A percentile compares a stretch with the other conserved stretches of the same genome.
Conservation (phyloP, 2,329 filamentous ascomycete genomes). For the Colletotrichum graminicola region DNA sequence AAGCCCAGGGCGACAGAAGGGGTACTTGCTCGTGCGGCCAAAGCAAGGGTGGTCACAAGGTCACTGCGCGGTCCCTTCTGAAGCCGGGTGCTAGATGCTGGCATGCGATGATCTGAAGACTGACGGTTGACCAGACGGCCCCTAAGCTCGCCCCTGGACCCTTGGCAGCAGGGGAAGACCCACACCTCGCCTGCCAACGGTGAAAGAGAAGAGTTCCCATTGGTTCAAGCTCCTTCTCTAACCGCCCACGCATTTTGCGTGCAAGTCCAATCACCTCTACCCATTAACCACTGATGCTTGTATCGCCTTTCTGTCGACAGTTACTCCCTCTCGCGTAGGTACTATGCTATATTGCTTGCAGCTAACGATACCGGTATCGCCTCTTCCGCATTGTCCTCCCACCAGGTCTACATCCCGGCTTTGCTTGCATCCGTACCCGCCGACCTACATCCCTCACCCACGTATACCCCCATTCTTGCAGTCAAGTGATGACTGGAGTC, state of each 20-base stretch:
- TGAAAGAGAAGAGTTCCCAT: conserved; percentile 49
- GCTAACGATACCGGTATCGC: conserved; percentile 25
- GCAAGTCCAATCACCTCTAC: conserved; percentile 47
- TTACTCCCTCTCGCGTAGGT: conserved; percentile 39
- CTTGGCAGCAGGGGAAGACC: conserved; percentile 29
- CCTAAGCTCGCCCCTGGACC: conserved; percentile 36
- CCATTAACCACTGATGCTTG: conserved; percentile 24
- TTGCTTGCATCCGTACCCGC: conserved; percentile 34
- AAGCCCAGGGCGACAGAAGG: conserved; percentile 7
- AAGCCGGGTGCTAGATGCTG: background rate
- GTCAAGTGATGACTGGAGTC: conserved; percentile 35
- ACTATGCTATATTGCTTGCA: conserved; percentile 25
- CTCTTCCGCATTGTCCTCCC: background rate
- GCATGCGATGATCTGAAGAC: conserved; percentile 38
- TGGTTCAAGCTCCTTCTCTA: conserved; percentile 51
- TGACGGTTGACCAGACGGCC: conserved; percentile 40
- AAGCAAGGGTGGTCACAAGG: background rate
- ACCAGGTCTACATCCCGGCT: conserved; percentile 7
- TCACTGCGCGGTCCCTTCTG: conserved; percentile 14
- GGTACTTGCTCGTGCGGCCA: conserved; percentile 3
- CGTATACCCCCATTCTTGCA: conserved; percentile 27
- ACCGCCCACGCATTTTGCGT: conserved; percentile 52
- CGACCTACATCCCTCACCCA: conserved; percentile 38
- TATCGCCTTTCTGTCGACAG: conserved; percentile 2
- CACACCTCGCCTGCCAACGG: conserved; percentile 43